Evolutionary conservation across 2,329 filamentous ascomycete species (phyloP).

Genomic region (Neonectria ditissima): DNA sequence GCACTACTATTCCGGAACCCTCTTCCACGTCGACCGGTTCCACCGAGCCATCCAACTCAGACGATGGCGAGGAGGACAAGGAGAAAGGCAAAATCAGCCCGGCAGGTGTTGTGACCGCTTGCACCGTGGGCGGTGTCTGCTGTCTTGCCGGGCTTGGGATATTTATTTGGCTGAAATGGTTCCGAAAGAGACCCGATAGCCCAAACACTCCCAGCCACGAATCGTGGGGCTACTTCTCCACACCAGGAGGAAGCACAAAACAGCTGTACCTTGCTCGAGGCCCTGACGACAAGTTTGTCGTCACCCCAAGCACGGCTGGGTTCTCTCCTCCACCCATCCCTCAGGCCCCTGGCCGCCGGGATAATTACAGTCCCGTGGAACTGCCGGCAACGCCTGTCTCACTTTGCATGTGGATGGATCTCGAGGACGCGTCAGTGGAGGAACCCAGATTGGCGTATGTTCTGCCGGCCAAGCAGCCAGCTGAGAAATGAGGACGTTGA

Average conservation of each 20-base stretch:
- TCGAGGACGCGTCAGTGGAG: conserved; percentile 43
- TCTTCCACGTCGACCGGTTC: conserved; percentile 23
- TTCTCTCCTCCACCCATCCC: conserved; percentile 34
- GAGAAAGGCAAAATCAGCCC: conserved; percentile 25
- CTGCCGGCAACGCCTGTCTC: conserved; percentile 45
- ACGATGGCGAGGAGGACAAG: conserved; percentile 22
- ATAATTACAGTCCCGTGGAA: conserved; percentile 37
- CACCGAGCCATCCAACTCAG: conserved; percentile 25
- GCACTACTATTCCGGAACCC: conserved; percentile 19
- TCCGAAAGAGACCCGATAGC: conserved; percentile 35
- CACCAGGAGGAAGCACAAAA: conserved; percentile 31
- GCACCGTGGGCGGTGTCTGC: conserved; percentile 42
- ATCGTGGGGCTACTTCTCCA: conserved; percentile 39
- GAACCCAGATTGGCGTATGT: conserved; percentile 45
- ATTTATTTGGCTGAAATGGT: conserved; percentile 44
- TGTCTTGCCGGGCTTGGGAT: conserved; percentile 38
- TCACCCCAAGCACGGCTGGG: conserved; percentile 39
- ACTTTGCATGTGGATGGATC: conserved; percentile 43
- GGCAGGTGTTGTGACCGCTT: conserved; percentile 39
- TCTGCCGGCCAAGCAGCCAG: conserved; percentile 32
- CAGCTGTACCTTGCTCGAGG: conserved; percentile 39
- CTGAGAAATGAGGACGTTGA: neutral
- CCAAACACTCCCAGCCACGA: conserved; percentile 11
- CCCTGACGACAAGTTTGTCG: conserved; percentile 42
- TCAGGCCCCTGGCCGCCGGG: neutral